Percentiles rank a stretch among this genome's conserved stretches.
Conservation (phyloP, 768 basidiomycete species). For the Sistotremastrum niveocremeum region DNA sequence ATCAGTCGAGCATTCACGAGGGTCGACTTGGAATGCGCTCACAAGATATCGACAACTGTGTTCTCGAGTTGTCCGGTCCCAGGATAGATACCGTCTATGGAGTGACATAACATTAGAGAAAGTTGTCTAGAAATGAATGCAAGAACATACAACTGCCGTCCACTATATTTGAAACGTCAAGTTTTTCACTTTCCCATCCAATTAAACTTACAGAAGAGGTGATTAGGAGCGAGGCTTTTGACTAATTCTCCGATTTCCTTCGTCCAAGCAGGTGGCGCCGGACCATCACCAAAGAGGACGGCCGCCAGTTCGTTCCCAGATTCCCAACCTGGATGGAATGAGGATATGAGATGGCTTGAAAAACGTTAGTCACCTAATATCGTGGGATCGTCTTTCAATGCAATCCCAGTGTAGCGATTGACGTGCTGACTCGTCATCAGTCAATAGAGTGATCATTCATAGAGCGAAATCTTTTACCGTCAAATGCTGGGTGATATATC, state of each 20-base stretch:
- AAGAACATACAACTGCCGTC: slow-evolving; percentile 10
- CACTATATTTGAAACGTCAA: slow-evolving; percentile 1
- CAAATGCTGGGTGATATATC: slow-evolving; percentile 13
- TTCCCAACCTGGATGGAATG: slow-evolving; percentile 11
- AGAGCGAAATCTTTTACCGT: slow-evolving; percentile 10
- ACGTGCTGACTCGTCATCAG: slow-evolving; percentile 8
- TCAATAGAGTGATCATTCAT: background rate
- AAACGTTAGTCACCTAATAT: slow-evolving; percentile 8
- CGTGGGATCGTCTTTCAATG: slow-evolving; percentile 16
- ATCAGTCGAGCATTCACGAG: background rate
- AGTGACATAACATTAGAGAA: background rate
- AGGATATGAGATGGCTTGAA: background rate
- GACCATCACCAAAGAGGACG: slow-evolving; percentile 13
- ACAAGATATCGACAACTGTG: slow-evolving; percentile 11
- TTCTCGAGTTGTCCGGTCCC: slow-evolving; percentile 8
- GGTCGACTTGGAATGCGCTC: background rate
- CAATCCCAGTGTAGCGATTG: slow-evolving; percentile 15
- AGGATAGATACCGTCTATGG: slow-evolving; percentile 10
- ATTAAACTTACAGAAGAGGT: slow-evolving; percentile 10
- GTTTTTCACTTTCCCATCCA: no score
- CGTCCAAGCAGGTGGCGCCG: slow-evolving; percentile 15
- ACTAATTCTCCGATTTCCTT: slow-evolving; percentile 11
- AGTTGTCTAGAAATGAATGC: background rate
- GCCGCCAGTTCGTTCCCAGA: slow-evolving; percentile 17
- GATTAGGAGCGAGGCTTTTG: slow-evolving; percentile 15